Percentiles rank a stretch among this genome's conserved stretches.
Conservation (phyloP, 768 basidiomycete species). For the Rubroboletus pulcherrimus region DNA sequence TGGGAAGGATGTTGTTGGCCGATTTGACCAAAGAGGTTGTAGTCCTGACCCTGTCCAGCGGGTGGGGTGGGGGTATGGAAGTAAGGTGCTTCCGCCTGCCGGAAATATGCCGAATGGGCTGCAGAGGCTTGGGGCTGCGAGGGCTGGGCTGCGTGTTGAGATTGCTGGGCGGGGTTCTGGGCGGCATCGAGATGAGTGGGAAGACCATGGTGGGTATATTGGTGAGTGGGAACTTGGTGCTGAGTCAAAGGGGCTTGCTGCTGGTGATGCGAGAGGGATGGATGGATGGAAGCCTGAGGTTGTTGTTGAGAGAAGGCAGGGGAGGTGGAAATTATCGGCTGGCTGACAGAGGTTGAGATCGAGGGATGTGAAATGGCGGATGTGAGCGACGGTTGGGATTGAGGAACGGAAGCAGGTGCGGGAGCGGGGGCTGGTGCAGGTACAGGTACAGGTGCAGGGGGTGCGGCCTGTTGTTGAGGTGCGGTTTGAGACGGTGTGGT, state of each 20-base stretch:
- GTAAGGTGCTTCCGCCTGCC: slow-evolving; percentile 66
- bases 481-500: slow-evolving; percentile 5
- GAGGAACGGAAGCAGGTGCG: slow-evolving; percentile 17
- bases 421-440: slow-evolving; percentile 3
- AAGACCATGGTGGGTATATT: slow-evolving; percentile 65
- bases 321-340: slow-evolving; percentile 27
- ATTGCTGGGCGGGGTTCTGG: slow-evolving; percentile 39
- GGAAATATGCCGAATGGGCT: slow-evolving; percentile 64
- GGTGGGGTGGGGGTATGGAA: slow-evolving; percentile 80
- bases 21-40: slow-evolving; percentile 66
- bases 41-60: slow-evolving; percentile 55
- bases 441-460: slow-evolving; percentile 1
- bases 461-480: slow-evolving; percentile 10
- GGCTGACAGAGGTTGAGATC: slow-evolving; percentile 33
- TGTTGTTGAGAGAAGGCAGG: slow-evolving; percentile 29
- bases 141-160: slow-evolving; percentile 40
- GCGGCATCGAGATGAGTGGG: slow-evolving; percentile 59
- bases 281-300: slow-evolving; percentile 30
- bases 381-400: slow-evolving; percentile 23
- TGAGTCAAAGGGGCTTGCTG: slow-evolving; percentile 30
- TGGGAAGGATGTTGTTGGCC: slow-evolving; percentile 53
- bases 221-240: slow-evolving; percentile 39
- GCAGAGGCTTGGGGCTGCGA: slow-evolving; percentile 46
- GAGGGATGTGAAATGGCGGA: slow-evolving; percentile 32
- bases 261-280: slow-evolving; percentile 31